Base-by-base conservation (phyloP, 257 asterid species). In the Plantago major region DNA sequence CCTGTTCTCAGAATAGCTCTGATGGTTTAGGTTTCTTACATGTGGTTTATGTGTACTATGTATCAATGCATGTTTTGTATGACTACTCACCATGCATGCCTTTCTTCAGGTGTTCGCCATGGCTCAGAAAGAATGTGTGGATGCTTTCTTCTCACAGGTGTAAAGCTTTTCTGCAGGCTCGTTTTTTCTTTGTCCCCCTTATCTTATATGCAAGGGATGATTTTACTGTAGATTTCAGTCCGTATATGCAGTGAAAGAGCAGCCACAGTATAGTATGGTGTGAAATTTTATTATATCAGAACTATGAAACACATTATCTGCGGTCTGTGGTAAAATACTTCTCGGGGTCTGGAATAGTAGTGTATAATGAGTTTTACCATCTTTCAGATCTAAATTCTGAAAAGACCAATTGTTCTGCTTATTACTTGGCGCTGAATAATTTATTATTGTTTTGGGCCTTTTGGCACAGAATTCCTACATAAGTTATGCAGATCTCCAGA, bases 131-230 rank as follows among this genome's bases (percentile, higher is more conserved):
- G 97, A 87, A 72, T 85, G 94, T 62, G 83, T 85, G 55, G 96
- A 93, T 71, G 80, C 95, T 67, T 82, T 85, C 74, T 89, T 86
- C 76, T 93, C 97, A 5, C 99, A 93, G 97, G 99, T 87, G 68
- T 40, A 68, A 46, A 46, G 55, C 69, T 54, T 1, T 1, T 1
- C 26, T 22, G 2, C 26, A 22, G 26, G 26, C 26, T n/a, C n/a
- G n/a, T n/a, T n/a, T n/a, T n/a, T n/a, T n/a, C n/a, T n/a, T n/a
- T n/a, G n/a, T n/a, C n/a, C n/a, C n/a, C n/a, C n/a, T n/a, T n/a
- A n/a, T n/a, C n/a, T n/a, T n/a, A n/a, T n/a, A n/a, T n/a, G n/a
- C n/a, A 38, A 30, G 62, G 59, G 54, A 13, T 66, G 37, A 53
- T 1, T 16, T 1, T 42, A 51, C 11, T 12, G 15, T 30, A 46